Percentiles rank a stretch among this genome's conserved stretches.
These are phyloP conservation scores for Chaetomiaceae sp. DNA, from an alignment of 2,329 filamentous ascomycete genomes.

Conservation along the genomic window DNA sequence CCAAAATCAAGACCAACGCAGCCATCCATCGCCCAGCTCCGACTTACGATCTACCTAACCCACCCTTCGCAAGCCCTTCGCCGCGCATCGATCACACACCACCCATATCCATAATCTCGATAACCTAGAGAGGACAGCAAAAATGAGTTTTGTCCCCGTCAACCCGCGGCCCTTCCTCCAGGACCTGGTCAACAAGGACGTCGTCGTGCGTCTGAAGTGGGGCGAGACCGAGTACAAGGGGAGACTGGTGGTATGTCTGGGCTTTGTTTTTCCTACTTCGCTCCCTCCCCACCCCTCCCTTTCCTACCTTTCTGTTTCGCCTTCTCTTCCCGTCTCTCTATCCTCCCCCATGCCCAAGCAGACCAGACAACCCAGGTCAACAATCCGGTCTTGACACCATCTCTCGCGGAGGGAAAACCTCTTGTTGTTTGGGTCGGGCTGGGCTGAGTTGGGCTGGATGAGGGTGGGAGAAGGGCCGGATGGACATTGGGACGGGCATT, in stretches of 20 bases:
- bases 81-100: too few species aligned
- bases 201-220: conserved; percentile 95
- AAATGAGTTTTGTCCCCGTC: conserved; percentile 68
- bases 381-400: too few species aligned
- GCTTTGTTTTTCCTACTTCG: not conserved
- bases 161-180: conserved; percentile 98
- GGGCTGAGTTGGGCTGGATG: too few species aligned
- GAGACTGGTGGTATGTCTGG: conserved; percentile 50
- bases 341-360: too few species aligned
- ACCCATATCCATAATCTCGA: not conserved
- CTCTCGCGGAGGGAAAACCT: too few species aligned
- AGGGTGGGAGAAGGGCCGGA: too few species aligned
- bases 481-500: not conserved
- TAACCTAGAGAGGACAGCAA: not conserved
- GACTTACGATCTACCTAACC: too few species aligned
- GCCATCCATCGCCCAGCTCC: too few species aligned
- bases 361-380: too few species aligned
- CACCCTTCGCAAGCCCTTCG: too few species aligned
- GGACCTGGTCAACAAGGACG: conserved; percentile 85
- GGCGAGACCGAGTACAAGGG: conserved; percentile 97
- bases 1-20: too few species aligned
- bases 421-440: too few species aligned
- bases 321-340: not conserved
- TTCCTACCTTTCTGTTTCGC: not conserved
- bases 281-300: not conserved